phyloP scores from a whole-genome alignment of 2,329 filamentous ascomycete genomes.

The Fusarium devonianum region DNA sequence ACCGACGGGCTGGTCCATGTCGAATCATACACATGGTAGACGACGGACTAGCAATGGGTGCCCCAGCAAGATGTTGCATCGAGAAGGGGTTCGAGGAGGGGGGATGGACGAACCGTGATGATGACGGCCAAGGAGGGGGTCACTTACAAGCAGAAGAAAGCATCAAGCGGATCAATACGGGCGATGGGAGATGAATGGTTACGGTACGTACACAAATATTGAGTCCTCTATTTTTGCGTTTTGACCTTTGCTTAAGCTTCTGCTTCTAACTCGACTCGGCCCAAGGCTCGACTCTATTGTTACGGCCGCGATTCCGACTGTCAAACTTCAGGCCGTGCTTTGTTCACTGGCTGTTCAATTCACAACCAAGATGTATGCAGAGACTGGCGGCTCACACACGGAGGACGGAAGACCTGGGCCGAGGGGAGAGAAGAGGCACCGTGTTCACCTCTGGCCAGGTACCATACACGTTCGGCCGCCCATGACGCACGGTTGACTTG shows the following conservation, averaged over 20 bases:
- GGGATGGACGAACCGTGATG: constrained; percentile 4
- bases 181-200: not conserved
- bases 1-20: constrained; percentile 38
- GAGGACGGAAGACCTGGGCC: constrained; percentile 1
- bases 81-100: constrained; percentile 12
- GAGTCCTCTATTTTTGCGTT: not conserved
- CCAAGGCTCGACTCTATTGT: not conserved
- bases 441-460: not conserved
- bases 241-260: constrained; percentile 1
- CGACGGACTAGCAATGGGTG: constrained; percentile 15
- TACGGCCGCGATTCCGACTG: constrained; percentile 1
- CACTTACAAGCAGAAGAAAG: constrained; percentile 10
- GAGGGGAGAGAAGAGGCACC: constrained; percentile 6
- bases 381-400: constrained; percentile 13
- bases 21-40: constrained; percentile 26
- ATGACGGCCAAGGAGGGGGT: constrained; percentile 20
- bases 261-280: constrained; percentile 2
- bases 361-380: constrained; percentile 14
- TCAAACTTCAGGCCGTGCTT: constrained; percentile 15
- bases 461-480: constrained; percentile 15
- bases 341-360: constrained; percentile 9
- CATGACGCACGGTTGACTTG: constrained; percentile 23
- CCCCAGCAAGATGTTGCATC: constrained; percentile 12
- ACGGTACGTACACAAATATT: not conserved
- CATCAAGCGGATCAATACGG: constrained; percentile 2